These are phyloP conservation scores for Penicillium maclennaniae DNA, from an alignment of 495 filamentous ascomycete genomes.

Conservation along the genomic window DNA sequence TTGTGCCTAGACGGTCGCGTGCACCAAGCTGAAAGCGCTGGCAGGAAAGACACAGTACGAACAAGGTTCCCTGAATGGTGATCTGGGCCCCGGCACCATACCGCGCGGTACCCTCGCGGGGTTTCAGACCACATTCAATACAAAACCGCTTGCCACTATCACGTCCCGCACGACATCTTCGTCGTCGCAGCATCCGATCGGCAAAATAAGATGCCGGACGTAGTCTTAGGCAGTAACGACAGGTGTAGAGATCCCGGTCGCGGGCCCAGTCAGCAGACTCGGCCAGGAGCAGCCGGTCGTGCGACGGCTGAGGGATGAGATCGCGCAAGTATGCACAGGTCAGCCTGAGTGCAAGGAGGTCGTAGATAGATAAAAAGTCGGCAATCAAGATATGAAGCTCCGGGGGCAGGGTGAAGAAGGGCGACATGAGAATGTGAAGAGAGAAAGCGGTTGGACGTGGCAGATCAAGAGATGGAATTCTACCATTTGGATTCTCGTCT, in stretches of 20 bases:
- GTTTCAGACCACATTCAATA: slow-evolving; percentile 33
- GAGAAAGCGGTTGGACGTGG: neutral
- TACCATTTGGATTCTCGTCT: too few species aligned
- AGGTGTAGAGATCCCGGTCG: slow-evolving; percentile 28
- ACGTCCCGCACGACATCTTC: slow-evolving; percentile 19
- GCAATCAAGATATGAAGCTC: slow-evolving; percentile 57
- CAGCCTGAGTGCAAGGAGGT: slow-evolving; percentile 52
- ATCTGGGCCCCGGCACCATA: slow-evolving; percentile 33
- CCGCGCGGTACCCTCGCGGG: slow-evolving; percentile 25
- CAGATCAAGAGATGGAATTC: neutral
- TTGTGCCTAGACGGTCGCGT: slow-evolving; percentile 9
- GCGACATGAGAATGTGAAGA: slow-evolving; percentile 5
- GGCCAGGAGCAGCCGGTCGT: slow-evolving; percentile 25
- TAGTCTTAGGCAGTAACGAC: slow-evolving; percentile 36
- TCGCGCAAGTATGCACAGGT: slow-evolving; percentile 33
- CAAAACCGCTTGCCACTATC: slow-evolving; percentile 33
- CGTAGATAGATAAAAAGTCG: slow-evolving; percentile 52
- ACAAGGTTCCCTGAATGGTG: slow-evolving; percentile 15
- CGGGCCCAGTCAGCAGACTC: slow-evolving; percentile 26
- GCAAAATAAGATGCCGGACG: slow-evolving; percentile 26
- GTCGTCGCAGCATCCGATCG: slow-evolving; percentile 28
- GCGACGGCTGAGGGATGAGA: slow-evolving; percentile 22
- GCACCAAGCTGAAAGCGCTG: slow-evolving; percentile 18
- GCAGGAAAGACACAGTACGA: slow-evolving; percentile 32
- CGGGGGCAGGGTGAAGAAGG: slow-evolving; percentile 47